Percentiles rank a stretch among this genome's conserved stretches.
These are phyloP conservation scores for Coriolopsis trogii DNA, from an alignment of 1,284 basidiomycete genomes.

Conservation along the genomic window DNA sequence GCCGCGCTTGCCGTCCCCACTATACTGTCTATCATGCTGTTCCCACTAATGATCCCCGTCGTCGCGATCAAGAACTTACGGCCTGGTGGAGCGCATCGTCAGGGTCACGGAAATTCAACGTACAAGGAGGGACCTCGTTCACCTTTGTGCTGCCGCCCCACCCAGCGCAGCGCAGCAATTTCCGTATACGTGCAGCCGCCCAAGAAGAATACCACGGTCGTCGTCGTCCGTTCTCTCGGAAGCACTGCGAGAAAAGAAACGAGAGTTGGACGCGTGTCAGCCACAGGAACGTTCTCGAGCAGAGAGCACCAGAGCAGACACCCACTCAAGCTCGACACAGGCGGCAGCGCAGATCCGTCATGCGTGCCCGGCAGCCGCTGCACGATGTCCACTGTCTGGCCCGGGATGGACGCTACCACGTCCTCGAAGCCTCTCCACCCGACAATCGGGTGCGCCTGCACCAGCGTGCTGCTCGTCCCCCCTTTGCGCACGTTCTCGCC, in stretches of 20 bases:
- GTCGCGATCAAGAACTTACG: slow-evolving; percentile 87
- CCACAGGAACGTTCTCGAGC: background rate
- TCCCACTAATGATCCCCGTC: slow-evolving; percentile 84
- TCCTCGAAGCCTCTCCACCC: slow-evolving; percentile 99
- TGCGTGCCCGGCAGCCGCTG: slow-evolving; percentile 48
- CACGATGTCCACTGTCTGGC: slow-evolving; percentile 82
- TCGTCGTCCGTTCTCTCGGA: slow-evolving; percentile 59
- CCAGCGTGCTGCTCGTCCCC: slow-evolving; percentile 46
- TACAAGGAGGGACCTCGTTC: slow-evolving; percentile 23
- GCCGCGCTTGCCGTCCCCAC: slow-evolving; percentile 44
- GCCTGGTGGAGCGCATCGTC: slow-evolving; percentile 47
- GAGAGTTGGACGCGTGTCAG: slow-evolving; percentile 1
- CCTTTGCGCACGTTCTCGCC: slow-evolving; percentile 38
- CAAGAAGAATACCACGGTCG: slow-evolving; percentile 96
- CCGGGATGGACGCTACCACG: slow-evolving; percentile 78
- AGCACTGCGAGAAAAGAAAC: too few relatives aligned
- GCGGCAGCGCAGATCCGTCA: slow-evolving; percentile 35
- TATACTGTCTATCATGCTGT: slow-evolving; percentile 70
- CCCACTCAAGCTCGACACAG: slow-evolving; percentile 49
- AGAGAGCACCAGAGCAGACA: slow-evolving; percentile 10
- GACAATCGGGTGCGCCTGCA: slow-evolving; percentile 85
- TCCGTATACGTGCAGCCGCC: slow-evolving; percentile 98
- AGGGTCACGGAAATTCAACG: background rate
- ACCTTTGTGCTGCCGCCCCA: slow-evolving; percentile 83
- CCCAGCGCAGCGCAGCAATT: slow-evolving; percentile 92